phyloP scores from a whole-genome alignment of 2,329 filamentous ascomycete genomes.

The Curvularia lunata region DNA sequence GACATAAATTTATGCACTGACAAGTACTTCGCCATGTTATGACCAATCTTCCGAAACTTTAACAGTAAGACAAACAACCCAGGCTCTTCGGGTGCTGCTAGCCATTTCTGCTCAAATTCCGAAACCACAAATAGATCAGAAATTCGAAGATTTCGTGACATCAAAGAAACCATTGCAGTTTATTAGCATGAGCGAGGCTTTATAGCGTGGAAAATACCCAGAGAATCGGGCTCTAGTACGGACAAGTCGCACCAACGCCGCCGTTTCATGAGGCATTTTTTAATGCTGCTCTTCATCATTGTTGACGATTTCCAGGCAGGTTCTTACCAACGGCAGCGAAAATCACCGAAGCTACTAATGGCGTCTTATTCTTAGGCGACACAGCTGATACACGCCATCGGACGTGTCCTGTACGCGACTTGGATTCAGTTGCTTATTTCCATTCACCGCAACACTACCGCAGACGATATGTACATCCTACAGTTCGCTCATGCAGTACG shows the following conservation, averaged over 20 bases:
- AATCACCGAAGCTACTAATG: not conserved
- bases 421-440: not conserved
- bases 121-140: not conserved
- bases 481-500: not conserved
- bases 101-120: not conserved
- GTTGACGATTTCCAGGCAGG: no score
- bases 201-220: not conserved
- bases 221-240: not conserved
- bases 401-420: not conserved
- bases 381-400: not conserved
- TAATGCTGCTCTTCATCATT: no score
- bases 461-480: not conserved
- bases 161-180: not conserved
- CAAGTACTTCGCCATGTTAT: not conserved
- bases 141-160: not conserved
- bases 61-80: not conserved
- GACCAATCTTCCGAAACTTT: not conserved
- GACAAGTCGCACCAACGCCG: not conserved
- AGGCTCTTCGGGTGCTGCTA: not conserved
- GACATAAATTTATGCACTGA: not conserved
- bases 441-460: not conserved
- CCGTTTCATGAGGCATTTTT: not conserved
- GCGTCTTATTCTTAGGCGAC: not conserved
- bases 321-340: not conserved
- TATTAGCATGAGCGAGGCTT: not conserved